Evolutionary conservation across 768 basidiomycete species (phyloP).

Genomic region (Guyanaporus albipodus): DNA sequence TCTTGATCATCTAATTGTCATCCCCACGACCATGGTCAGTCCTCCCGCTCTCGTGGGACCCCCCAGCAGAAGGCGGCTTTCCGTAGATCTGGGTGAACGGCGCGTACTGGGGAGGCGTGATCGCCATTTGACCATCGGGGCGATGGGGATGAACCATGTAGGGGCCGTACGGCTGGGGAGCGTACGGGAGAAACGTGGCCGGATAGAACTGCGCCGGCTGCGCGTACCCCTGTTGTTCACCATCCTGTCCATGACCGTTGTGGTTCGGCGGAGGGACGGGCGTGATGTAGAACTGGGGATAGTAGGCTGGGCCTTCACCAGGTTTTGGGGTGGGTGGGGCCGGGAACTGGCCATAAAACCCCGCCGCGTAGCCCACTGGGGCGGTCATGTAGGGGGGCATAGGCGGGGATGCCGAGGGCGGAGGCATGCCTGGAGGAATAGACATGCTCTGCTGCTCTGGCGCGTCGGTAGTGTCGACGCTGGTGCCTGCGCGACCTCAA

Average conservation of each 20-base stretch:
- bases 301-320: constrained; percentile 48
- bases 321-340: constrained; percentile 47
- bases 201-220: constrained; percentile 44
- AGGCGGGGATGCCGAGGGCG: constrained; percentile 44
- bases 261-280: constrained; percentile 41
- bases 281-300: constrained; percentile 47
- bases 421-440: constrained; percentile 40
- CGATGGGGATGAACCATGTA: constrained; percentile 45
- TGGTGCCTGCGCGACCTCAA: constrained; percentile 59
- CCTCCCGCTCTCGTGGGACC: constrained; percentile 28
- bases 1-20: constrained; percentile 30
- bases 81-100: constrained; percentile 37
- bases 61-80: constrained; percentile 37
- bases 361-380: constrained; percentile 49
- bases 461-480: constrained; percentile 42
- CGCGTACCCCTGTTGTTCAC: constrained; percentile 38
- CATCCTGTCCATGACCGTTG: constrained; percentile 39
- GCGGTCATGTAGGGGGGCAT: constrained; percentile 49
- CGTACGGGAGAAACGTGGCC: constrained; percentile 44
- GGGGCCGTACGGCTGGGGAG: constrained; percentile 45
- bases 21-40: constrained; percentile 28
- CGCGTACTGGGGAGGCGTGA: constrained; percentile 36
- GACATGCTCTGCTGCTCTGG: constrained; percentile 41
- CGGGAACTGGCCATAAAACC: constrained; percentile 55
- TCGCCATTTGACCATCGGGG: constrained; percentile 37